Percentiles rank a stretch among this genome's conserved stretches.
Evolutionary conservation across 768 basidiomycete genomes (phyloP).

Genomic region (Sarcodon sp.): DNA sequence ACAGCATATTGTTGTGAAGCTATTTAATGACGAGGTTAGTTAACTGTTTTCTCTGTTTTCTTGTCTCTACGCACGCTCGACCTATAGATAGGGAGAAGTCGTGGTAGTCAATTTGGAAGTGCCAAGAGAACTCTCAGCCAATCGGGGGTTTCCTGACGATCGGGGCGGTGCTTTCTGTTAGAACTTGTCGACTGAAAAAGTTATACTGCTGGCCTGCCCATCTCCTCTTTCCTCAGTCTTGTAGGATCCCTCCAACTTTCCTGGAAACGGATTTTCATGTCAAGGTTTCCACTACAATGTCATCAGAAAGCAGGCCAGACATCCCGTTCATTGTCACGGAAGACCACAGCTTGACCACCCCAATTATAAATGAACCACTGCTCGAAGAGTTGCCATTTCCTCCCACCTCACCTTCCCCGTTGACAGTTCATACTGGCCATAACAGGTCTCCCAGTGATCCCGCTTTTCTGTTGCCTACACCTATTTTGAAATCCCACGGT

Average conservation of each 20-base stretch:
- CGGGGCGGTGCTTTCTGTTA: too few relatives aligned
- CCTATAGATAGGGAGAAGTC: too few relatives aligned
- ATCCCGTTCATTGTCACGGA: background rate
- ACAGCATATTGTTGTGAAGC: too few relatives aligned
- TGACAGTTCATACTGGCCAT: background rate
- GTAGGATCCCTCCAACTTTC: too few relatives aligned
- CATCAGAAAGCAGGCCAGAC: background rate
- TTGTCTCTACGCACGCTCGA: too few relatives aligned
- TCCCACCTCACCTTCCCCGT: background rate
- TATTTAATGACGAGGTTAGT: too few relatives aligned
- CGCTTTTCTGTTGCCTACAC: constrained; percentile 10
- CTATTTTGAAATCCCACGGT: constrained; percentile 5
- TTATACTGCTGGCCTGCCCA: too few relatives aligned
- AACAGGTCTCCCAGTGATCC: constrained; percentile 6
- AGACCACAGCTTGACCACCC: background rate
- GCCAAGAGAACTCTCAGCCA: too few relatives aligned
- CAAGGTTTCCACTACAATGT: background rate
- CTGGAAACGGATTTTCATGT: background rate
- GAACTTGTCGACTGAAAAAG: too few relatives aligned
- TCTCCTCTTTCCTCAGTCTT: background rate
- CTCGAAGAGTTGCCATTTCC: background rate
- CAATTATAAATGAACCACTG: background rate
- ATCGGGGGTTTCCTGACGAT: too few relatives aligned
- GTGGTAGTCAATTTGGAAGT: too few relatives aligned
- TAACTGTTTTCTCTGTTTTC: too few relatives aligned